Evolutionary conservation across 495 filamentous ascomycete species (phyloP).

Genomic region (Aspergillus nanangensis): DNA sequence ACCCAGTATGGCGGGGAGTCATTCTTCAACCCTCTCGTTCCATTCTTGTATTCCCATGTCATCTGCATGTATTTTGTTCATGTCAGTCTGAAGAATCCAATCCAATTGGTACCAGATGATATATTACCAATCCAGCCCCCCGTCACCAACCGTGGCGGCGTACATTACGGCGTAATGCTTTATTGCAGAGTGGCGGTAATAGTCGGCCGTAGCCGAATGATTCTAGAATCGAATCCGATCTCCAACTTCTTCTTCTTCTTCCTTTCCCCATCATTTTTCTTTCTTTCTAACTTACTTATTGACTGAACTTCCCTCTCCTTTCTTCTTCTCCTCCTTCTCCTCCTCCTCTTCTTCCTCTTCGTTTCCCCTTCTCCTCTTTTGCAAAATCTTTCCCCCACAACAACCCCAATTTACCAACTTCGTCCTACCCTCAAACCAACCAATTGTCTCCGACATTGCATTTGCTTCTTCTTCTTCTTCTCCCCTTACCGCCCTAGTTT

Average conservation of each 20-base stretch:
- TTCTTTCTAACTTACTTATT: background rate
- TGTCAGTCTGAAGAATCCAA: too few relatives aligned
- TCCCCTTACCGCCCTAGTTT: background rate
- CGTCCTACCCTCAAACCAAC: background rate
- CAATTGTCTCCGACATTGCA: background rate
- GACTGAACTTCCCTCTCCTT: background rate
- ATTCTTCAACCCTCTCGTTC: too few relatives aligned
- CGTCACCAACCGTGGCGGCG: too few relatives aligned
- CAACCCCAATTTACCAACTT: background rate
- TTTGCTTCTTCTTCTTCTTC: background rate
- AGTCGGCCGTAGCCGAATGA: too few relatives aligned
- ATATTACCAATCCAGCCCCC: too few relatives aligned
- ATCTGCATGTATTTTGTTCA: too few relatives aligned
- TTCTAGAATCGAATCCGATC: background rate
- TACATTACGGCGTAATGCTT: too few relatives aligned
- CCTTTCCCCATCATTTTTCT: background rate
- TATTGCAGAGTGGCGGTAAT: too few relatives aligned
- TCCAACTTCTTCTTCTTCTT: background rate
- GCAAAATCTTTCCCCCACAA: background rate
- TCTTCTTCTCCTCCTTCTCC: background rate
- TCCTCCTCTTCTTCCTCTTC: background rate
- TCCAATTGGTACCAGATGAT: too few relatives aligned
- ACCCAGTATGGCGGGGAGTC: too few relatives aligned
- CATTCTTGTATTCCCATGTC: too few relatives aligned
- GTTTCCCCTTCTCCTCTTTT: background rate